Evolutionary conservation across 345 rosid species (phyloP), one percentile per base, ranked within the genome.

Genomic region (Passiflora organensis): DNA sequence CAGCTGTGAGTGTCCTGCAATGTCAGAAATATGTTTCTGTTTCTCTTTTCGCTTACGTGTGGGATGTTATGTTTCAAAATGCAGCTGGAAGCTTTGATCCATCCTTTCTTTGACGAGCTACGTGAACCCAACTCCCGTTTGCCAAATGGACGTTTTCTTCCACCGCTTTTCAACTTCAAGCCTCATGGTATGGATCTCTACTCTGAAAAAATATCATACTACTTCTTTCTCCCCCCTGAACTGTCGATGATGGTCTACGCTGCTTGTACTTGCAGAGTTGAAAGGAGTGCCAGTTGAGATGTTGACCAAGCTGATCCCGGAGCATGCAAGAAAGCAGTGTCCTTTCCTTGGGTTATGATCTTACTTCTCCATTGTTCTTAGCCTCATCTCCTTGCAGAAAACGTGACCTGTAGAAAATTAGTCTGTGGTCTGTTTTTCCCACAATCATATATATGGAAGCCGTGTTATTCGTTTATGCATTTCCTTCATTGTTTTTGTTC

Each of bases 51-150:
- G n/a, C n/a, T n/a, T n/a, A n/a, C n/a, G n/a, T n/a, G n/a, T n/a
- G n/a, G n/a, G n/a, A n/a, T n/a, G n/a, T n/a, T n/a, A n/a, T n/a
- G n/a, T n/a, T n/a, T n/a, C n/a, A 6, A 36, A 60, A n/a, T 60
- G 70, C 73, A 93, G 99, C 56, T 89, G 18, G 99, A 93, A 66
- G 78, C n/a, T n/a, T n/a, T n/a, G n/a, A n/a, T n/a, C n/a, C n/a
- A n/a, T n/a, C n/a, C n/a, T n/a, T n/a, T n/a, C n/a, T n/a, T n/a
- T n/a, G n/a, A n/a, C n/a, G n/a, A n/a, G n/a, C n/a, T n/a, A n/a
- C n/a, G n/a, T n/a, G n/a, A n/a, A n/a, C n/a, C n/a, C n/a, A n/a
- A n/a, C n/a, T n/a, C n/a, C n/a, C n/a, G n/a, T n/a, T n/a, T n/a
- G n/a, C n/a, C n/a, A n/a, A n/a, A n/a, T n/a, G n/a, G n/a, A n/a